A percentile compares a stretch with the other conserved stretches of the same genome.
phyloP scores from a whole-genome alignment of 148 eudicot species.

The Dysphania ambrosioides region DNA sequence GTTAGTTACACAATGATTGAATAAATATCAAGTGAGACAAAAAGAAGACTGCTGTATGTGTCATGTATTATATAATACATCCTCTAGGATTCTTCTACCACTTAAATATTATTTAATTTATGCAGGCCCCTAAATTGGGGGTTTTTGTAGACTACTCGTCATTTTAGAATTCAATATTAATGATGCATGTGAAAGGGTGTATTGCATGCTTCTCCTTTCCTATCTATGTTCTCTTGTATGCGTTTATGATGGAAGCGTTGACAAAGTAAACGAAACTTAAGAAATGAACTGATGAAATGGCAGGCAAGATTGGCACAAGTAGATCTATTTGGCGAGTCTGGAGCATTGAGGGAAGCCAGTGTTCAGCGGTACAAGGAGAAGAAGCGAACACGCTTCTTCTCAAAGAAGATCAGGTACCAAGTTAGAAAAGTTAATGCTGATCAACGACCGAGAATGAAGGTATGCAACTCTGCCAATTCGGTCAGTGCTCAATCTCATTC shows the following conservation, averaged over 20 bases:
- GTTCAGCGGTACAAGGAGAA: constrained; percentile 86
- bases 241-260: not conserved
- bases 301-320: constrained; percentile 76
- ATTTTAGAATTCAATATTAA: no score
- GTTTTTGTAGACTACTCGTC: not conserved
- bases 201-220: not conserved
- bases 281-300: constrained; percentile 7
- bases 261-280: not conserved
- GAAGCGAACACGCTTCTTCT: constrained; percentile 71
- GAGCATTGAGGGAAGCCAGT: constrained; percentile 77
- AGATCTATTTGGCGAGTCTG: constrained; percentile 71
- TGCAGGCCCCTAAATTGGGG: constrained; percentile 15
- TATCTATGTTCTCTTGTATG: not conserved
- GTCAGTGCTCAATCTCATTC: constrained; percentile 17
- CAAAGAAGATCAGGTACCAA: constrained; percentile 88
- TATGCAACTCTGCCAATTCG: constrained; percentile 28
- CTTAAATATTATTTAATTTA: constrained; percentile 23
- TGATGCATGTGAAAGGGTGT: not conserved
- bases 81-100: no score
- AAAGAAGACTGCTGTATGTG: constrained; percentile 13
- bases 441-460: constrained; percentile 86
- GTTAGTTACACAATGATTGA: constrained; percentile 3
- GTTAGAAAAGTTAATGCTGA: constrained; percentile 89
- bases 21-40: not conserved
- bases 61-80: no score